Base-by-base conservation (phyloP, 2,329 filamentous ascomycete species). In the Myotisia sp. region DNA sequence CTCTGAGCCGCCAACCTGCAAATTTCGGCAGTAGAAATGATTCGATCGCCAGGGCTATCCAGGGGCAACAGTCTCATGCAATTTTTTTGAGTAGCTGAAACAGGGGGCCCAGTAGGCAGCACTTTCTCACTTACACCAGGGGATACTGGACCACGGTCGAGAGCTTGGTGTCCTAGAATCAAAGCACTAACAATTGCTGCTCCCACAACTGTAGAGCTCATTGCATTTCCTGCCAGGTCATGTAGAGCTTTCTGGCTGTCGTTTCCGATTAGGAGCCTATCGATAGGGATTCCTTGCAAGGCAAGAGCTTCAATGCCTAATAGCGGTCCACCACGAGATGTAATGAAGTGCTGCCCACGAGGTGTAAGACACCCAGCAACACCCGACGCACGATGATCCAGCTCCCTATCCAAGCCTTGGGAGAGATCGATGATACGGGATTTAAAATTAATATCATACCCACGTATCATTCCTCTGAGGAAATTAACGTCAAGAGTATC, bases 151-250 rank as follows among this genome's bases (percentile, higher is more conserved):
- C 5, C 14, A 6, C 9, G 20, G n/a, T 48, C 35, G 4, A 59
- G 42, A n/a, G 52, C 43, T 30, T 44, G 44, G 30, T 49, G 46
- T 36, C 42, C 52, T 16, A 53, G 48, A 23, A 74, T 65, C 1
- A 86, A 51, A 0, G 71, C 66, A 1, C 71, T 60, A 2, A 82
- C 46, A 1, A 80, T 65, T 0, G 70, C 68, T 2, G 69, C 63
- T 2, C 75, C 77, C 6, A 85, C 71, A 1, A 84, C 76, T 0
- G 80, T 79, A 0, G 72, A 73, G 1, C 70, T 74, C 81, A 87
- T 87, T 0, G 81, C 81, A 50, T 90, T 87, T 0, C 81, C 81
- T 2, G 78, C 79, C 2, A 87, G 58, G 42, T 84, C 72, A 41
- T 76, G 71, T 2, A 82, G 59, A 12, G 85, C 60, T 1, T 57